Percentiles rank a stretch among this genome's conserved stretches.
These are phyloP conservation scores for Mycena chlorophos DNA, from an alignment of 768 basidiomycete genomes.

Conservation along the genomic window DNA sequence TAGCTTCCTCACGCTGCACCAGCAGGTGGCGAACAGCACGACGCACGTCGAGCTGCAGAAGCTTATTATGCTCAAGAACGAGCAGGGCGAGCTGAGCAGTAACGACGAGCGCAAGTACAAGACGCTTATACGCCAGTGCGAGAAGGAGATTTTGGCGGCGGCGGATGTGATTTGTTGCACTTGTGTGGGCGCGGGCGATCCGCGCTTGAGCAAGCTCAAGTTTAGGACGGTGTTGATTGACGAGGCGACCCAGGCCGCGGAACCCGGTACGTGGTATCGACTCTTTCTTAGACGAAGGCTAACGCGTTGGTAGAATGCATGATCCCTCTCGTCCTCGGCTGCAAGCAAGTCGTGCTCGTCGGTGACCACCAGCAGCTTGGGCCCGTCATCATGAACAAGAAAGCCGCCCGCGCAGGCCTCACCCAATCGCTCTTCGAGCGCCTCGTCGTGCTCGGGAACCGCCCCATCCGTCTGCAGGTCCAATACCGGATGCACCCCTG, in stretches of 20 bases:
- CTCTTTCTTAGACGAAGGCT: conserved; percentile 14
- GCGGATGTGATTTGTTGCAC: conserved; percentile 99
- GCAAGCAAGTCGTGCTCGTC: conserved; percentile 97
- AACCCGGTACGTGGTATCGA: conserved; percentile 67
- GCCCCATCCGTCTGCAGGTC: conserved; percentile 97
- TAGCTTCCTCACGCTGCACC: conserved; percentile 90
- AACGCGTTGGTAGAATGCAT: conserved; percentile 76
- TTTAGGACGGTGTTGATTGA: conserved; percentile 98
- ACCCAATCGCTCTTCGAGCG: conserved; percentile 98
- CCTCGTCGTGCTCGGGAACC: conserved; percentile 90
- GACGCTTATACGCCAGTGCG: conserved; percentile 89
- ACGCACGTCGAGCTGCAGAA: conserved; percentile 97
- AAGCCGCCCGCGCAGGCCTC: conserved; percentile 96
- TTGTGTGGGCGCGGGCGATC: conserved; percentile 97
- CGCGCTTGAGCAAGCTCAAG: conserved; percentile 93
- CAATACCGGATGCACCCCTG: conserved; percentile 99
- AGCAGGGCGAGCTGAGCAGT: conserved; percentile 95
- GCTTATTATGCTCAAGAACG: conserved; percentile 95
- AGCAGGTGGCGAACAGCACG: conserved; percentile 95
- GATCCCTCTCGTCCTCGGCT: conserved; percentile 97
- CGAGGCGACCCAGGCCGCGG: conserved; percentile 97
- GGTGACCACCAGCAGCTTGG: conserved; percentile 98
- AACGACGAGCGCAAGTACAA: conserved; percentile 98
- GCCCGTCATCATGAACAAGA: conserved; percentile 99
- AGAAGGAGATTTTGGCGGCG: conserved; percentile 93